These are phyloP conservation scores for Penicillium lividum DNA, from an alignment of 495 filamentous ascomycete species.

Conservation along the genomic window DNA sequence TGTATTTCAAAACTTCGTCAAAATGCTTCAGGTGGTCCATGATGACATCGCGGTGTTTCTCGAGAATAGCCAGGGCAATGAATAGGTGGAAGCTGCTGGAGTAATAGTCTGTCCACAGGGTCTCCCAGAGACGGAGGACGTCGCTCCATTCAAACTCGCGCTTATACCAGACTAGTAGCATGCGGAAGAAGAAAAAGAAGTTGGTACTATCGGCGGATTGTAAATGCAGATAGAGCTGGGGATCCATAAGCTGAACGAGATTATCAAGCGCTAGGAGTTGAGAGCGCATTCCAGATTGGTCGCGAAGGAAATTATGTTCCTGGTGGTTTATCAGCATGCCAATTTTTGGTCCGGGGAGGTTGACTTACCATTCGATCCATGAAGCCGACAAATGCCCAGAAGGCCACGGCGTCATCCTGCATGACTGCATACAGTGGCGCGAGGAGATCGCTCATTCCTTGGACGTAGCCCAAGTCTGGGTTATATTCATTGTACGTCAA, in stretches of 20 bases:
- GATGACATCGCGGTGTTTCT: constrained; percentile 91
- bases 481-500: constrained; percentile 98
- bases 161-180: constrained; percentile 98
- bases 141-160: constrained; percentile 91
- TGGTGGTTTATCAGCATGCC: constrained; percentile 23
- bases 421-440: constrained; percentile 95
- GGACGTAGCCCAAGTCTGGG: constrained; percentile 88
- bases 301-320: constrained; percentile 95
- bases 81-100: constrained; percentile 92
- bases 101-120: constrained; percentile 89
- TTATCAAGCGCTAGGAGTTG: constrained; percentile 91
- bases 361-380: constrained; percentile 83
- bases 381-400: constrained; percentile 94
- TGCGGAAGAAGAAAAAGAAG: constrained; percentile 99
- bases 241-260: constrained; percentile 93
- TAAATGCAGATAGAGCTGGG: constrained; percentile 87
- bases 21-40: constrained; percentile 94
- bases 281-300: constrained; percentile 91
- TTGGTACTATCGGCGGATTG: constrained; percentile 91
- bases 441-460: constrained; percentile 97
- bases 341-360: neutral
- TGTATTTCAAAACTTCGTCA: constrained; percentile 96
- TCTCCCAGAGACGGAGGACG: constrained; percentile 87
- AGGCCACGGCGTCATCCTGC: constrained; percentile 95
- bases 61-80: constrained; percentile 89